A percentile compares a stretch with the other conserved stretches of the same genome.
Evolutionary conservation across 2,329 filamentous ascomycete species (phyloP).

Genomic region (Lojkania enalia): DNA sequence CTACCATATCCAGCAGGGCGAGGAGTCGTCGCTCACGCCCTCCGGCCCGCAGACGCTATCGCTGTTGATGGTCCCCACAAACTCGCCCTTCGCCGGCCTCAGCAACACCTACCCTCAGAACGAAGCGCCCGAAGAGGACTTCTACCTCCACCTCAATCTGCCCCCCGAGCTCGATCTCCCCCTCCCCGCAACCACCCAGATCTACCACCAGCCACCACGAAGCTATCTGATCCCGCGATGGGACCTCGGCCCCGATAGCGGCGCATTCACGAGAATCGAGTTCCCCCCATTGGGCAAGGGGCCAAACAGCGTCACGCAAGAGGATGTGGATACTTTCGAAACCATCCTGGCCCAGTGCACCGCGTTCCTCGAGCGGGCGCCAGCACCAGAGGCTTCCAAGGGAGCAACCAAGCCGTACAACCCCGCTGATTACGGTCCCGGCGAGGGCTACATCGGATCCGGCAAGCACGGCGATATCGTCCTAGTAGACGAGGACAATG

Average conservation of each 20-base stretch:
- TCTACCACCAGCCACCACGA: slow-evolving; percentile 90
- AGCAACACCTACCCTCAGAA: slow-evolving; percentile 61
- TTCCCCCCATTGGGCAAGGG: slow-evolving; percentile 77
- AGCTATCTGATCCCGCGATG: slow-evolving; percentile 95
- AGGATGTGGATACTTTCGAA: slow-evolving; percentile 95
- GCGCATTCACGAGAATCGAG: slow-evolving; percentile 90
- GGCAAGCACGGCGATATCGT: slow-evolving; percentile 73
- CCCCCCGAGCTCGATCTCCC: slow-evolving; percentile 93
- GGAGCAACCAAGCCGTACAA: slow-evolving; percentile 64
- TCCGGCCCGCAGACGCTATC: slow-evolving; percentile 89
- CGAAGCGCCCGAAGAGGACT: slow-evolving; percentile 69
- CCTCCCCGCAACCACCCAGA: slow-evolving; percentile 91
- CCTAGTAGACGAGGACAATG: slow-evolving; percentile 92
- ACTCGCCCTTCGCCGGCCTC: slow-evolving; percentile 65
- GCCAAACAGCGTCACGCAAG: slow-evolving; percentile 68
- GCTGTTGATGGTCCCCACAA: slow-evolving; percentile 92
- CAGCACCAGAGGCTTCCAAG: slow-evolving; percentile 57
- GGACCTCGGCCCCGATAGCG: slow-evolving; percentile 86
- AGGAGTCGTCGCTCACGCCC: slow-evolving; percentile 79
- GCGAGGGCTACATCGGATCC: slow-evolving; percentile 70
- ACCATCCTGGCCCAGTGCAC: slow-evolving; percentile 98
- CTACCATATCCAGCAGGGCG: slow-evolving; percentile 87
- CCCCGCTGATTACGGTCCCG: slow-evolving; percentile 76
- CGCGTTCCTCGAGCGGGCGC: slow-evolving; percentile 84
- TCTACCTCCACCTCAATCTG: slow-evolving; percentile 93